Conservation (phyloP, 139 green algal species). For the Zygnema circumcarinatum region DNA sequence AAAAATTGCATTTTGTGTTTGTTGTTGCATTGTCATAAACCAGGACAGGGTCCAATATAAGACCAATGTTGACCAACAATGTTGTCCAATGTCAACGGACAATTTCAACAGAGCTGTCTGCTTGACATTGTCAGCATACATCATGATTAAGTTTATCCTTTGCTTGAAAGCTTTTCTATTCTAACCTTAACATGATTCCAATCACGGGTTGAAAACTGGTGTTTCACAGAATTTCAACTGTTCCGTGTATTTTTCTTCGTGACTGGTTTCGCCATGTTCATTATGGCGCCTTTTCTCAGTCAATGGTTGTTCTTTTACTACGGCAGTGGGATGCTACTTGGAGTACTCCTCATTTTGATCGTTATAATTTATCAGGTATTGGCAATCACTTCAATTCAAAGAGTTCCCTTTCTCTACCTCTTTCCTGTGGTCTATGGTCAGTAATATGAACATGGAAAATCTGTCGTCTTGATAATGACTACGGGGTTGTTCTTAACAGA, state of each 20-base stretch:
- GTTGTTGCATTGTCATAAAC: no score
- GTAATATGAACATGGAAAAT: neutral
- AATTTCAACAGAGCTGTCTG: no score
- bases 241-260: neutral
- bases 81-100: no score
- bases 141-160: no score
- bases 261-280: neutral
- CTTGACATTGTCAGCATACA: no score
- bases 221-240: neutral
- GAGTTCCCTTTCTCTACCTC: neutral
- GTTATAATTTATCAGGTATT: neutral
- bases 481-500: neutral
- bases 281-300: neutral
- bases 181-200: no score
- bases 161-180: no score
- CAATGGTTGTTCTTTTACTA: constrained; percentile 3
- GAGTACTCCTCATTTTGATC: neutral
- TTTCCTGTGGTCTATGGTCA: neutral
- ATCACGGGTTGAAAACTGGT: no score
- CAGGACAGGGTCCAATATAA: no score
- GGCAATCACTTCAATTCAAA: neutral
- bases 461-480: neutral
- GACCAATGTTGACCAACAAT: no score
- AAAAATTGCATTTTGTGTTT: no score
- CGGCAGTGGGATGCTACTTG: neutral